phyloP scores from a whole-genome alignment of 208 protist species.

The Endotrypanum monterogeii region DNA sequence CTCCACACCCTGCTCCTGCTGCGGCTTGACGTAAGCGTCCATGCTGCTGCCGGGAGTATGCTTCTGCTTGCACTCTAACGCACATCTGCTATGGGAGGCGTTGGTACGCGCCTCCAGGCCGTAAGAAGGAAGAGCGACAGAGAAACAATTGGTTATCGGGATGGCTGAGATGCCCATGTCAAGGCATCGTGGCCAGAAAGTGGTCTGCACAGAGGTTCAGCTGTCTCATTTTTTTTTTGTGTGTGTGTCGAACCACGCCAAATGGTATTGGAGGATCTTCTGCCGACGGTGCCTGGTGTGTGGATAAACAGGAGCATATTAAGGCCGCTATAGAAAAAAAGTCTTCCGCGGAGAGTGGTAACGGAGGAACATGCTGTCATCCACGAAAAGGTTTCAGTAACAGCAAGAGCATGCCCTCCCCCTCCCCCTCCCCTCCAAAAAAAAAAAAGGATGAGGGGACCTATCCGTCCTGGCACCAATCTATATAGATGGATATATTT shows the following conservation, averaged over 20 bases:
- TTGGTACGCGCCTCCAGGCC: not conserved
- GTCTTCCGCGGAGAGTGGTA: too few species aligned
- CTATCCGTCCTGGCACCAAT: not conserved
- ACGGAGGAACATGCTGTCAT: not conserved
- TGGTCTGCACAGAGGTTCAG: not conserved
- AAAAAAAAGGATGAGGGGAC: not conserved
- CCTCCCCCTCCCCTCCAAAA: too few species aligned
- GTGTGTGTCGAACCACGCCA: not conserved
- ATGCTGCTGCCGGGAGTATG: not conserved
- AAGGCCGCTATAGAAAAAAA: not conserved
- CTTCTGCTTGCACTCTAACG: not conserved
- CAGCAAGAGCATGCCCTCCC: not conserved
- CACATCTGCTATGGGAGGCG: not conserved
- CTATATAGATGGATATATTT: too few species aligned
- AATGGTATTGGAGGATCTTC: not conserved
- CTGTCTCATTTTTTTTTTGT: not conserved
- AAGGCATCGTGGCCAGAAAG: not conserved
- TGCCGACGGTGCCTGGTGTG: not conserved
- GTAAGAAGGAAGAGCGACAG: not conserved
- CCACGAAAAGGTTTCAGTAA: not conserved
- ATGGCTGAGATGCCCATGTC: not conserved
- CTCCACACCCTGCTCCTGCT: not conserved
- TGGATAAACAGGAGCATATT: not conserved
- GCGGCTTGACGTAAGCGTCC: not conserved
- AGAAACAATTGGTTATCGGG: not conserved